Evolutionary conservation across 306 rosid species (phyloP), one percentile per base, ranked within the genome.

Genomic region (Senna siamea): DNA sequence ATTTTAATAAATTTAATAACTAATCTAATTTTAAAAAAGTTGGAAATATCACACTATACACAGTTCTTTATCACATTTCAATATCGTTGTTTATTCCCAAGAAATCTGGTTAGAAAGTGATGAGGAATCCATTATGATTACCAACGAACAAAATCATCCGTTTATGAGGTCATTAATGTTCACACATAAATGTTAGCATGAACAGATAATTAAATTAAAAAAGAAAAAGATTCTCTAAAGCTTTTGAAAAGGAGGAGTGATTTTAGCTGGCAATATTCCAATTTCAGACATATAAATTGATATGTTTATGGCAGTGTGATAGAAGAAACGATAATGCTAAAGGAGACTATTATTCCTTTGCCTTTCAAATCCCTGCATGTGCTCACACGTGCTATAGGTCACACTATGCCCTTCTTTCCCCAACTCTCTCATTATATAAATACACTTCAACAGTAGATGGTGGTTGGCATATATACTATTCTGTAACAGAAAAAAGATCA

Each of bases 371-470:
- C 73, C 73, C 14, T 54, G 69, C 77, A 78, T 48, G 73, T 78
- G 82, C 82, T 56, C 34, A 22, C 82, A 78, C 75, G 66, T 72
- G 73, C 35, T 72, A 20, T 60, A 8, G 43, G 54, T n/a, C 19
- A 72, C 37, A 54, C 35, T 72, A 40, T 28, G 59, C 18, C 41
- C 50, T 54, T 34, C 77, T 60, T 30, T 34, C 23, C 48, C 71
- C 43, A 61, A 40, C 70, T 60, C 41, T 46, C 22, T 5, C 22
- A 48, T 5, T 5, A 5, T 7, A 37, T 37, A 37, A 1, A 37
- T 41, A 2, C 7, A 41, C 2, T 32, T 67, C 54, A 66, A 7
- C 5, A 62, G 10, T 4, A 19, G 35, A 20, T 55, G 53, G 54
- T 13, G 38, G 8, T 7, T 7, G 40, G 40, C 40, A 37, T 5